Evolutionary conservation across 2,329 filamentous ascomycete species (phyloP).

Genomic region (Phyllosticta citribraziliensis): DNA sequence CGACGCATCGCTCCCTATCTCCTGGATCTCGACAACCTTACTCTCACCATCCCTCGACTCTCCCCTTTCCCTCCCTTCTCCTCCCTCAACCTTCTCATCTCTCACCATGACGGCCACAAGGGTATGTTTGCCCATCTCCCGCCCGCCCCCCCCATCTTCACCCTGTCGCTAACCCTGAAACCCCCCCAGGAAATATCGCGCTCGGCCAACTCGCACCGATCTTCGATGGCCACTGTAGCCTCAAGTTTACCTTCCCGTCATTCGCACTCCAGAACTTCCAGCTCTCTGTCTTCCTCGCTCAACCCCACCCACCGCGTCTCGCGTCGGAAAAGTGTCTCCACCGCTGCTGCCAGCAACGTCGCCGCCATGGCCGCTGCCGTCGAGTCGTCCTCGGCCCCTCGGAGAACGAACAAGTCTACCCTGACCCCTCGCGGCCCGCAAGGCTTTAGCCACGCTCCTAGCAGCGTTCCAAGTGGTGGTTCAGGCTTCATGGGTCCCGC

Average conservation of each 20-base stretch:
- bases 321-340: constrained; percentile 85
- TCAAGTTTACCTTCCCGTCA: constrained; percentile 43
- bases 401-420: constrained; percentile 56
- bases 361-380: constrained; percentile 62
- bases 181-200: constrained; percentile 30
- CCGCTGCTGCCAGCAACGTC: constrained; percentile 61
- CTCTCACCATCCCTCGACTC: constrained; percentile 2
- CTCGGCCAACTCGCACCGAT: constrained; percentile 36
- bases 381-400: constrained; percentile 54
- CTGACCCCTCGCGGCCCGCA: constrained; percentile 37
- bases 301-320: constrained; percentile 79
- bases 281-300: constrained; percentile 69
- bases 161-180: constrained; percentile 20
- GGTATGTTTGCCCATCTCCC: constrained; percentile 16
- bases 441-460: constrained; percentile 55
- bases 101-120: constrained; percentile 29
- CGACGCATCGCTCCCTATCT: constrained; percentile 7
- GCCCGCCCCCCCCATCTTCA: constrained; percentile 1
- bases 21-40: not conserved
- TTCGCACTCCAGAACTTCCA: constrained; percentile 45
- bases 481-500: constrained; percentile 25
- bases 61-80: not conserved
- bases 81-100: not conserved
- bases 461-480: constrained; percentile 53
- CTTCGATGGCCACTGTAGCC: constrained; percentile 42